Evolutionary conservation across 768 basidiomycete genomes (phyloP), one percentile per base, ranked within the genome.

Genomic region (Lanmaoa pseudosensibilis): DNA sequence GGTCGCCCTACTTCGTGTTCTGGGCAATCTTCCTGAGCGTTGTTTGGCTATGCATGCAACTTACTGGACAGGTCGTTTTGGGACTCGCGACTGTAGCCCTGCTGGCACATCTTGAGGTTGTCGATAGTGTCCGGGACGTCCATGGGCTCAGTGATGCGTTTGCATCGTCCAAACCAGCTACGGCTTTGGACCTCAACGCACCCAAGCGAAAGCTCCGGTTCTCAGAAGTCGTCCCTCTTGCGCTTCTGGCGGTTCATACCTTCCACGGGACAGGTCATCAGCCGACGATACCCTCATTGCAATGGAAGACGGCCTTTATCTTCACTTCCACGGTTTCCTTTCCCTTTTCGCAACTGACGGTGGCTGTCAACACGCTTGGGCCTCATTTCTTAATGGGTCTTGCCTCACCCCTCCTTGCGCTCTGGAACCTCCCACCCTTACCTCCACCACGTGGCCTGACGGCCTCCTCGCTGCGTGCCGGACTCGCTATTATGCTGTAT

Each of bases 191-290:
- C 38, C 61, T 72, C 7, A 56, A 72, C 1, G 38, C 66, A 15
- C 63, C 67, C 9, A 63, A 65, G 25, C 74, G 74, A 12, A 68
- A 75, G 4, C 61, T 86, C 12, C 71, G 72, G 9, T 91, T 95
- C 70, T 73, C 81, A 8, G 91, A 95, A 56, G 73, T 90, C 23
- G 78, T 83, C 0, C 87, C 88, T 0, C 69, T 98, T 15, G 87
- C 88, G 1, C 79, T 98, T 9, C 77, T 97, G 12, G 88, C 86
- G 0, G 72, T 90, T 38, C 81, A 92, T 47, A 72, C 82, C 9
- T 98, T 95, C 79, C 91, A 90, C 68, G 78, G 83, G 0, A 98
- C 95, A 0, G 96, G 97, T 2, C 97, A 99, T 65, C 94, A 98
- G 72, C 81, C 94, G 1, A 87, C 87, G 4, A 78, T 98, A 38